These are phyloP conservation scores for Leucosporidium creatinivorum DNA, from an alignment of 768 basidiomycete species.

Conservation along the genomic window DNA sequence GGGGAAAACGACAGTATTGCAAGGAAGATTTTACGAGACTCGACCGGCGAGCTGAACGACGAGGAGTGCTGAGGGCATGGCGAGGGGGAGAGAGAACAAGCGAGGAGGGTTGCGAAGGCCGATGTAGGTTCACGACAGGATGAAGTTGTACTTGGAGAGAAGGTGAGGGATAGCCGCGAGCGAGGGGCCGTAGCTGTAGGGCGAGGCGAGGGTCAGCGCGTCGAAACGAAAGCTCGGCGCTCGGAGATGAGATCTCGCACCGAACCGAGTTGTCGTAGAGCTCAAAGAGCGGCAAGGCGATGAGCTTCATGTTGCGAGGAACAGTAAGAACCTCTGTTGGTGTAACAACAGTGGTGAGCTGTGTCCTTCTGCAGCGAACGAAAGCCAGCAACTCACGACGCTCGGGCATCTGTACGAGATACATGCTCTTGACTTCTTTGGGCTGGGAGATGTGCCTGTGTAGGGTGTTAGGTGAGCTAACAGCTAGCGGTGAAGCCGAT, in stretches of 20 bases:
- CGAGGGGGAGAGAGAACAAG: too few relatives aligned
- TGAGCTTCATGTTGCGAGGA: slow-evolving; percentile 97
- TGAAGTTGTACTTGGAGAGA: slow-evolving; percentile 70
- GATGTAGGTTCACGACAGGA: too few relatives aligned
- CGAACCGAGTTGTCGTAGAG: slow-evolving; percentile 94
- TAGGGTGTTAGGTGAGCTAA: too few relatives aligned
- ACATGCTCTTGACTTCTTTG: slow-evolving; percentile 95
- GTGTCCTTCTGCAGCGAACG: not conserved
- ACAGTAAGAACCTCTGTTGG: slow-evolving; percentile 82
- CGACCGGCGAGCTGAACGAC: too few relatives aligned
- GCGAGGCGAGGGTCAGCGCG: not conserved
- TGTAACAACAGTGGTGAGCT: not conserved
- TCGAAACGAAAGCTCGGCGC: not conserved
- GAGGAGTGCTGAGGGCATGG: too few relatives aligned
- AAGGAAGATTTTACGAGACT: too few relatives aligned
- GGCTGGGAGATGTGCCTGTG: slow-evolving; percentile 95
- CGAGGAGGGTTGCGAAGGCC: too few relatives aligned
- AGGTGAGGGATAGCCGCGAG: slow-evolving; percentile 88
- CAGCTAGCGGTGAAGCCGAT: too few relatives aligned
- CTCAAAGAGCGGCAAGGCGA: slow-evolving; percentile 93
- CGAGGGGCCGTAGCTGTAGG: slow-evolving; percentile 73
- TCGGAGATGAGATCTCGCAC: slow-evolving; percentile 41
- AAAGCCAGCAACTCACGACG: slow-evolving; percentile 56
- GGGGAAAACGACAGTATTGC: too few relatives aligned
- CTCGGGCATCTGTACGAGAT: slow-evolving; percentile 90